Evolutionary conservation across 78 protist genomes (phyloP), one percentile per base, ranked within the genome.

Genomic region (Protostelium mycophagum): DNA sequence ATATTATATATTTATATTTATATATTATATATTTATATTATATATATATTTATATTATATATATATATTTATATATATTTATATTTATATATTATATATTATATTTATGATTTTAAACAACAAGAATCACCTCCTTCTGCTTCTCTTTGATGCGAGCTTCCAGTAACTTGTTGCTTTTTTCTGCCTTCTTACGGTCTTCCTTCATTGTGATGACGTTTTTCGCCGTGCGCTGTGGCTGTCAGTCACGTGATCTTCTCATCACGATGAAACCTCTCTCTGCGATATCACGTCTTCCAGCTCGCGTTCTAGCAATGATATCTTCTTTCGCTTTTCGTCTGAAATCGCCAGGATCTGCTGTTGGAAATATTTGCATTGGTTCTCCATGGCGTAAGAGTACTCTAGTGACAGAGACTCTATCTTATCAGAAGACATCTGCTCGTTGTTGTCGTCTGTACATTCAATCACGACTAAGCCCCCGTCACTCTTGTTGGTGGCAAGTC

Each of bases 341-440:
- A 34, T 29, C 35, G 34, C 37, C 34, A 38, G 86, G 34, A 94
- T 87, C 63, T 95, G 63, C 73, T 91, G 92, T 83, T 94, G 93
- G 63, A 93, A 96, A 36, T 88, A 97, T 63, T 97, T 97, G 23
- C 96, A 94, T 83, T 96, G 97, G 35, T 86, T 31, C 1, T 95
- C 91, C 28, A 97, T 83, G n/a, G 96, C 89, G 84, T 93, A 93
- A 84, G 91, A 91, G 88, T 96, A 97, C 90, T 96, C 96, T 85
- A 90, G 51, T 5, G 37, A 92, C 37, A 94, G 63, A 29, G 96
- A 91, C 39, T 95, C 97, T 28, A 93, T 90, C 34, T 94, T 94
- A 36, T 91, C 96, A 1, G 91, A 92, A 35, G 73, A 25, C 31
- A 25, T 51, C 73, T 51, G 31, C 16, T 16, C 73, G 31, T 51